Percentiles rank a stretch among this genome's conserved stretches.
phyloP scores from a whole-genome alignment of 129 eudicot genomes.

The Ambrosia artemisiifolia region DNA sequence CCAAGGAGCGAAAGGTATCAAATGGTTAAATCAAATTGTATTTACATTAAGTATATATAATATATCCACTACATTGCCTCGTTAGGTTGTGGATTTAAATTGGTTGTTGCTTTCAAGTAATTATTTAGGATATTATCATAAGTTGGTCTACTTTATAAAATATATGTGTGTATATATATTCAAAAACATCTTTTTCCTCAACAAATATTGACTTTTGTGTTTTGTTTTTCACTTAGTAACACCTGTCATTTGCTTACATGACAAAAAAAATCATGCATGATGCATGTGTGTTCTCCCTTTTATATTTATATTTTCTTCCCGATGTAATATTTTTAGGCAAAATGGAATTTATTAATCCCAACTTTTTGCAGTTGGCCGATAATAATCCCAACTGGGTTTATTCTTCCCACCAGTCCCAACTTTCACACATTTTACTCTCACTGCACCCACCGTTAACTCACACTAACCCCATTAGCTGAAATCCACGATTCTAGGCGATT shows the following conservation, averaged over 20 bases:
- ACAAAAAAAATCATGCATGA: background rate
- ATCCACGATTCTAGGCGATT: no score
- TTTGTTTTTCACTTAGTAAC: background rate
- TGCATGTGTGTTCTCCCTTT: background rate
- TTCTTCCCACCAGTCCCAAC: no score
- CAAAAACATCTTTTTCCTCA: background rate
- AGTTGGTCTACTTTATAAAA: background rate
- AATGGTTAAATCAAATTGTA: no score
- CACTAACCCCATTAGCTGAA: no score
- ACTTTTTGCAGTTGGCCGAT: no score
- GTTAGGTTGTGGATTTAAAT: constrained; percentile 8
- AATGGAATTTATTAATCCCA: no score
- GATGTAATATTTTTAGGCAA: constrained; percentile 3
- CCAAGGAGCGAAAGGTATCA: no score
- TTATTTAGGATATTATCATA: background rate
- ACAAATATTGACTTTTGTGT: constrained; percentile 25
- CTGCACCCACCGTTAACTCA: no score
- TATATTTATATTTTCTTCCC: background rate
- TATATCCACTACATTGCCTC: background rate
- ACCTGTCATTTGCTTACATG: constrained; percentile 12
- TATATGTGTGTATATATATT: no score
- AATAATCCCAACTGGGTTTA: no score
- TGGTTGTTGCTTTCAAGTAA: constrained; percentile 17
- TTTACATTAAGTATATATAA: no score
- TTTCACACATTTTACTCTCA: no score